Evolutionary conservation across 257 asterid species (phyloP).

Genomic region (Scutellaria minor): DNA sequence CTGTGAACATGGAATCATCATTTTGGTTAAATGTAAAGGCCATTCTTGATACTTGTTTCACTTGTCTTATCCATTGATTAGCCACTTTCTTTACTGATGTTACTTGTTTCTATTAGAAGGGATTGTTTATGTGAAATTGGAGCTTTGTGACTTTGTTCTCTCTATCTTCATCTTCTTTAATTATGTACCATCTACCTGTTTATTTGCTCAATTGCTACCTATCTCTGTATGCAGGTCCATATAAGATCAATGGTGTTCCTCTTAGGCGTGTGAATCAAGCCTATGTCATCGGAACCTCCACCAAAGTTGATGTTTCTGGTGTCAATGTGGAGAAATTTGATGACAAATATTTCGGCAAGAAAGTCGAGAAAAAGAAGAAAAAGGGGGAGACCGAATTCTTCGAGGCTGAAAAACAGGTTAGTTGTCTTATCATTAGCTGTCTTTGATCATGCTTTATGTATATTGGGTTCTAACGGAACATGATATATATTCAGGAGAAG

Average conservation of each 20-base stretch:
- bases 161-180: background rate
- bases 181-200: too few species aligned
- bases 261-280: constrained; percentile 73
- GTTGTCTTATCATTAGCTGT: background rate
- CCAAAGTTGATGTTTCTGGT: constrained; percentile 62
- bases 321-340: constrained; percentile 57
- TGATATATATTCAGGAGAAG: constrained; percentile 44
- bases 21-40: too few species aligned
- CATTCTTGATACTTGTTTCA: too few species aligned
- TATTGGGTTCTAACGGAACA: background rate
- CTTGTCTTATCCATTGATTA: too few species aligned
- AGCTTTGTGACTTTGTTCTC: too few species aligned
- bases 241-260: constrained; percentile 73
- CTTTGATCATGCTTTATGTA: background rate
- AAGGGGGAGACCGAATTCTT: constrained; percentile 67
- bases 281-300: constrained; percentile 67
- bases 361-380: constrained; percentile 57
- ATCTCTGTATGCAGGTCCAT: constrained; percentile 48
- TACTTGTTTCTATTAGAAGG: too few species aligned
- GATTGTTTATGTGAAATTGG: too few species aligned
- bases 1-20: too few species aligned
- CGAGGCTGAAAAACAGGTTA: constrained; percentile 56
- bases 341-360: constrained; percentile 64
- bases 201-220: background rate
- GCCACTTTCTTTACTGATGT: too few species aligned